phyloP scores from a whole-genome alignment of 1,284 basidiomycete genomes.

The Fomitopsis schrenkii region DNA sequence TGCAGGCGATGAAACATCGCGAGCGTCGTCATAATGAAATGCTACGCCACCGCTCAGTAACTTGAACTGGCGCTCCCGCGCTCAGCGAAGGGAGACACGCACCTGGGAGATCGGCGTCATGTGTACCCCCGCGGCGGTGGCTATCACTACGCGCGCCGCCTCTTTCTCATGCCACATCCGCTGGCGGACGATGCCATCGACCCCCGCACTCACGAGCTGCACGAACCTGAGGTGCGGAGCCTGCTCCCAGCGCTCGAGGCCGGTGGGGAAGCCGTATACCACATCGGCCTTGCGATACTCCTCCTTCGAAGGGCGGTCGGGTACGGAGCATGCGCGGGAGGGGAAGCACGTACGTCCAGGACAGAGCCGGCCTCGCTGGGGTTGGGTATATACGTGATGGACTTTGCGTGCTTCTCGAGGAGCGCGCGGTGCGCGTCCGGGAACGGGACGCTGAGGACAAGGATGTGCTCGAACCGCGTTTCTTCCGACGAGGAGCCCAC shows the following conservation, averaged over 20 bases:
- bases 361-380: not conserved
- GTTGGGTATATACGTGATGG: not conserved
- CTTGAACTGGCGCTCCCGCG: not conserved
- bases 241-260: not conserved
- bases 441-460: not conserved
- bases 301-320: not conserved
- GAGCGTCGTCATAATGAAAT: constrained; percentile 1
- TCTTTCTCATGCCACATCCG: not conserved
- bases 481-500: not conserved
- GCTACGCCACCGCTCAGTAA: not conserved
- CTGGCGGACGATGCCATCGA: not conserved
- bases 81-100: not conserved
- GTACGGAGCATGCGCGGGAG: not conserved
- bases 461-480: not conserved
- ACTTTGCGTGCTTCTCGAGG: not conserved
- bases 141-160: not conserved
- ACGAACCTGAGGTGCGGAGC: not conserved
- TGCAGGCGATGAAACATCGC: not conserved
- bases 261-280: not conserved
- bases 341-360: not conserved
- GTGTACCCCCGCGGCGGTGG: not conserved
- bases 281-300: not conserved
- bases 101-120: not conserved
- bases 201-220: not conserved
- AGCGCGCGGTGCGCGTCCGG: not conserved